Conservation (phyloP, 257 asterid genomes). For the Scutellaria barbata region DNA sequence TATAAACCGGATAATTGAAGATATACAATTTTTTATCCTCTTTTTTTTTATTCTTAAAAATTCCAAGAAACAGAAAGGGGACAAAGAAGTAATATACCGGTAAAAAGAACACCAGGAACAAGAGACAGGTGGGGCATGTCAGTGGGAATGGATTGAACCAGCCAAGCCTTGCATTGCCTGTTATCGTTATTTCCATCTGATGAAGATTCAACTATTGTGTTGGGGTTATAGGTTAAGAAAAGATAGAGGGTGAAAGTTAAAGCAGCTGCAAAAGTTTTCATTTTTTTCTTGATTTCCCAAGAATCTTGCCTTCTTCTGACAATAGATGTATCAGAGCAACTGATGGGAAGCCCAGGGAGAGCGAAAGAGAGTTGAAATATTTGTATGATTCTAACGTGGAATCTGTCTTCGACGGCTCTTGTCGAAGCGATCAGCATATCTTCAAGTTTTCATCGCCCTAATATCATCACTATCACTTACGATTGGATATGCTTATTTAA, state of each 20-base stretch:
- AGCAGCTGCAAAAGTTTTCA: constrained; percentile 37
- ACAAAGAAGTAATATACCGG: constrained; percentile 46
- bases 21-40: not conserved
- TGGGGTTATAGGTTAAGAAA: constrained; percentile 23
- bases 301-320: not conserved
- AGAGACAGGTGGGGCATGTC: constrained; percentile 72
- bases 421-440: too few species aligned
- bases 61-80: constrained; percentile 8
- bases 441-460: too few species aligned
- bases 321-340: not conserved
- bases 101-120: constrained; percentile 75
- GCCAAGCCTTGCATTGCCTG: constrained; percentile 75
- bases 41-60: not conserved
- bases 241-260: constrained; percentile 26
- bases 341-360: not conserved
- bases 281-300: constrained; percentile 26
- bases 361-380: not conserved
- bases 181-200: constrained; percentile 21
- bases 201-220: constrained; percentile 31
- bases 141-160: constrained; percentile 87
- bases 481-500: too few species aligned
- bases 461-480: too few species aligned
- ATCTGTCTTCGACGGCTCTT: too few species aligned
- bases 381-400: too few species aligned
- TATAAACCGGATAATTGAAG: not conserved